A percentile compares a stretch with the other conserved stretches of the same genome.
phyloP scores from a whole-genome alignment of 2,329 filamentous ascomycete species.

The Penicillium thymicola region DNA sequence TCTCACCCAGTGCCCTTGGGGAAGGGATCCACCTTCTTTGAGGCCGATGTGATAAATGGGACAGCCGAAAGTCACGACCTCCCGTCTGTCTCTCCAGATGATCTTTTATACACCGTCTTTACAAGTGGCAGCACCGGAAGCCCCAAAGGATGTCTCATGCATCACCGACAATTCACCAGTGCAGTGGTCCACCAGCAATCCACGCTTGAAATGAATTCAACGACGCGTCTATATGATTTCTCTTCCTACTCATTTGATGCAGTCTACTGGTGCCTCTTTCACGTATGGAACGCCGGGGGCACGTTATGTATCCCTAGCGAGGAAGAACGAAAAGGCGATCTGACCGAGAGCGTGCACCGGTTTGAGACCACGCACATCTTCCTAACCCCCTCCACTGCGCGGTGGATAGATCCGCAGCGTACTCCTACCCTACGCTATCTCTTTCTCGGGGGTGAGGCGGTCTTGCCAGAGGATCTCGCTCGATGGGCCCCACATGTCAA shows the following conservation, averaged over 20 bases:
- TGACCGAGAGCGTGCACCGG: background rate
- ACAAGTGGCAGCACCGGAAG: background rate
- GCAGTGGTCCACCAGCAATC: background rate
- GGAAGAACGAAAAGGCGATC: background rate
- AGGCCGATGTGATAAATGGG: background rate
- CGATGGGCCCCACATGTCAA: background rate
- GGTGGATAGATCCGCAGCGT: background rate
- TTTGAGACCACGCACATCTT: background rate
- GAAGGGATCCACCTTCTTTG: background rate
- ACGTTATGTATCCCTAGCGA: background rate
- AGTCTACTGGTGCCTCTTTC: background rate
- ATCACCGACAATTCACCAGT: background rate
- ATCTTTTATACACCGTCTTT: background rate
- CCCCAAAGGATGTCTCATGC: background rate
- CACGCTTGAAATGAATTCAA: background rate
- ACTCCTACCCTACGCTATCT: background rate
- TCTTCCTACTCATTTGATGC: background rate
- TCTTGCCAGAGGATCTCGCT: background rate
- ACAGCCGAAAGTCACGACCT: background rate
- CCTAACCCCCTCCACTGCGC: background rate
- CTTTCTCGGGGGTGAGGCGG: background rate
- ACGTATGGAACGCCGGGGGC: background rate
- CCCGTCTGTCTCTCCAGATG: background rate
- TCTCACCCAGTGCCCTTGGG: background rate
- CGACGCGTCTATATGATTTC: background rate